Evolutionary conservation across 768 basidiomycete genomes (phyloP), one percentile per base, ranked within the genome.

Genomic region (Grammothele lineata): DNA sequence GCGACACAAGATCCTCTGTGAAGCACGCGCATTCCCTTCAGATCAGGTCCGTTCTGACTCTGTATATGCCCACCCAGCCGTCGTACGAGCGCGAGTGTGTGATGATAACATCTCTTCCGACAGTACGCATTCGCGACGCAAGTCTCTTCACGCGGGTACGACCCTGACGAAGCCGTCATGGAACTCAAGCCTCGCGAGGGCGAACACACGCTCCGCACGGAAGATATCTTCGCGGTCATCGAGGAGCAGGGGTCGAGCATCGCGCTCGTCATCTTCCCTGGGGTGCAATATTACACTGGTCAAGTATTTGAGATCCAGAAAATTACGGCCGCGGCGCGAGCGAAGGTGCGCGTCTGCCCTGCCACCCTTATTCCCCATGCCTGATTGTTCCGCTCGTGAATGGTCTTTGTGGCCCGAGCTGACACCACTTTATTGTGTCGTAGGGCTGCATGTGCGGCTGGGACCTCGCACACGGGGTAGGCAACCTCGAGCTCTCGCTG

Each of bases 91-190:
- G 2, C 3, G 3, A 4, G 2, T 19, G 6, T 37, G 38, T 14
- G 3, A 23, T 41, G 22, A 37, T 49, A 18, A 37, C 26, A 10
- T 14, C n/a, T n/a, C 35, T 7, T 34, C 36, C 47, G 42, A 36
- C 61, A 98, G 94, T 98, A 98, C 66, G 96, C 95, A 26, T 91
- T 98, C 62, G 78, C 87, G 46, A 96, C 95, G n/a, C 96, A 98
- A 70, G 88, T 78, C 27, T 64, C 70, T 41, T 71, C 86, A 27
- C 93, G 92, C 69, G 88, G 88, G 45, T 78, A 81, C 62, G 78
- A 85, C 68, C 82, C 88, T 48, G 69, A 73, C 21, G 74, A 79
- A 26, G 78, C 87, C 21, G 79, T 98, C 56, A 71, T 95, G 35
- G 85, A 89, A 61, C 65, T 98, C 47, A 69, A 72, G 24, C 93